Base-by-base conservation (phyloP, 208 protist species). In the Vickermania spadyakhi region DNA sequence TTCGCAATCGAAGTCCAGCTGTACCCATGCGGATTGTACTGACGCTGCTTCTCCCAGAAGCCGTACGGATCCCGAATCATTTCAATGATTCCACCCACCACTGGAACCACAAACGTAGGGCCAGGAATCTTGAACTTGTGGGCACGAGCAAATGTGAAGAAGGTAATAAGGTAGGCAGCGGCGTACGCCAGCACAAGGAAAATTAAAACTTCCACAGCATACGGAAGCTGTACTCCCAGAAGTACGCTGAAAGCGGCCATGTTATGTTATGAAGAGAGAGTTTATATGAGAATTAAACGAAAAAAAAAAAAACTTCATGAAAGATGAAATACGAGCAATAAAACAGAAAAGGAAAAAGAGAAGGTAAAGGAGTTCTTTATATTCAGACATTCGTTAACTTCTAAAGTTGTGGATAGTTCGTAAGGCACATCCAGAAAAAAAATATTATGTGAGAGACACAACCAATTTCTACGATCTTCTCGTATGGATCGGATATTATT, bases 21-120 rank as follows among this genome's bases (percentile, higher is more conserved):
- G 79, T 89, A 89, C 29, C 85, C 80, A 68, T 72, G 68, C n/a
- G 81, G 77, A 52, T 57, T 60, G 66, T 82, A 93, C 42, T 66
- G 72, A 60, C 82, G 79, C 69, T 89, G 85, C 29, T 72, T 75
- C 67, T 93, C 81, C 85, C 85, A 93, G 70, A 93, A 89, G 14
- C 28, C 60, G 66, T 79, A 93, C 27, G 79, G 85, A 51, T 93
- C 81, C 63, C 72, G 76, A 55, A 89, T 87, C 85, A 93, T 89
- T 11, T 75, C 67, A 27, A 86, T 59, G 13, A 89, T 59, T n/a
- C 85, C 82, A 26, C 84, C 81, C 7, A 92, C 3, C 36, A 92
- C 25, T 0, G 84, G 84, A 4, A 70, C 73, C 18, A 79, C 73
- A 42, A 85, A 79, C 22, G 70, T 69, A 0, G 81, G 81, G 22